Percentiles rank a stretch among this genome's conserved stretches.
Conservation (phyloP, 441 rosid species). For the Flueggea neowawraea region DNA sequence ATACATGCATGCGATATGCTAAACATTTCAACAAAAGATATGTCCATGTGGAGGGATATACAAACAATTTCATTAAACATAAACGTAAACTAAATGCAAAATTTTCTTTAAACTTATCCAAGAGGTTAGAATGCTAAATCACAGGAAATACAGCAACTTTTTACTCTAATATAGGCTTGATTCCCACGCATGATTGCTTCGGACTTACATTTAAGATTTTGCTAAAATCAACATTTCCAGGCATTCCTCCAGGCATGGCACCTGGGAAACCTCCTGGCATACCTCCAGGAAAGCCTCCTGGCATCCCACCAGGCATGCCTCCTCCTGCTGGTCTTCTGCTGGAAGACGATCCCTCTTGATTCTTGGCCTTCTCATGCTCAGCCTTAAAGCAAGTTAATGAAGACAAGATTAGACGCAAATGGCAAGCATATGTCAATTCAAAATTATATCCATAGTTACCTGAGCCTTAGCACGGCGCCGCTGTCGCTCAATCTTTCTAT, state of each 20-base stretch:
- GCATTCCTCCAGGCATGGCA: slow-evolving; percentile 54
- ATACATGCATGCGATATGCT: no score
- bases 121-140: no score
- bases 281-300: slow-evolving; percentile 64
- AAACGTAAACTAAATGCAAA: no score
- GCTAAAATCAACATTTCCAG: slow-evolving; percentile 87
- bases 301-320: slow-evolving; percentile 54
- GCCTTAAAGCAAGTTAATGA: slow-evolving; percentile 44
- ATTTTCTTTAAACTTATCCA: no score
- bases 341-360: slow-evolving; percentile 84
- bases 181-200: not conserved
- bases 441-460: slow-evolving; percentile 24
- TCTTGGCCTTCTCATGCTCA: slow-evolving; percentile 91
- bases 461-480: slow-evolving; percentile 90
- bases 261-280: slow-evolving; percentile 34
- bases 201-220: slow-evolving; percentile 79
- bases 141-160: no score
- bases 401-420: slow-evolving; percentile 4
- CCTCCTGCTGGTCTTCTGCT: slow-evolving; percentile 62
- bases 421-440: slow-evolving; percentile 2
- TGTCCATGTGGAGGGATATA: no score
- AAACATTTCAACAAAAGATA: no score
- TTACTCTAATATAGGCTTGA: not conserved
- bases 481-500: slow-evolving; percentile 65
- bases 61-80: no score